Percentiles rank a stretch among this genome's conserved stretches.
phyloP scores from a whole-genome alignment of 768 basidiomycete species.

The Bullera alba region DNA sequence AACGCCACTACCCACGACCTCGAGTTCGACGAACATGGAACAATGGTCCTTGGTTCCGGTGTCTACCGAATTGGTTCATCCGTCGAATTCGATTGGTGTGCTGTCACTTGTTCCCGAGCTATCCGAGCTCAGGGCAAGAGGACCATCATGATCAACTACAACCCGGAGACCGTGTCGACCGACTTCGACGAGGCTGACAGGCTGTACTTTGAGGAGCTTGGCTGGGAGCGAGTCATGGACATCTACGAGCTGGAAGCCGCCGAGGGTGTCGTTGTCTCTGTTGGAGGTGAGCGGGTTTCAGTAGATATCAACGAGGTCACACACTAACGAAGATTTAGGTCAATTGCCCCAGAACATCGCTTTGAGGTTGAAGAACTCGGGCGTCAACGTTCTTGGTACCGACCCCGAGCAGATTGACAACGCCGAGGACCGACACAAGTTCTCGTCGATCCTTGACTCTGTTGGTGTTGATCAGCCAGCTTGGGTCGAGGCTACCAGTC shows the following conservation, averaged over 20 bases:
- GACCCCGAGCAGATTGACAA: conserved; percentile 92
- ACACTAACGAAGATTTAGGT: conserved; percentile 54
- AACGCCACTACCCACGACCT: conserved; percentile 94
- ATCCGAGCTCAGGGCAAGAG: conserved; percentile 85
- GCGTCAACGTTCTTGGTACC: conserved; percentile 90
- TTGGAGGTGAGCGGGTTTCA: conserved; percentile 65
- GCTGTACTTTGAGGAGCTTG: conserved; percentile 96
- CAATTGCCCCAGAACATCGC: conserved; percentile 99
- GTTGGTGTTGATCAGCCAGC: conserved; percentile 95
- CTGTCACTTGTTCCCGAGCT: conserved; percentile 93
- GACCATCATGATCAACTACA: conserved; percentile 99
- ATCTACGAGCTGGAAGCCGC: conserved; percentile 95
- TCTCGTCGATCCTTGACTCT: conserved; percentile 90
- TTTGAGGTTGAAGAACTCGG: conserved; percentile 79
- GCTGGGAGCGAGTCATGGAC: conserved; percentile 98
- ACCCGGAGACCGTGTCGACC: conserved; percentile 97
- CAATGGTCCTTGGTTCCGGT: conserved; percentile 97
- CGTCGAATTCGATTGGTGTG: conserved; percentile 99
- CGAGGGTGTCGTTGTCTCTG: conserved; percentile 88
- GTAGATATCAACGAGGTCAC: too few species aligned
- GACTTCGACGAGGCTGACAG: conserved; percentile 99
- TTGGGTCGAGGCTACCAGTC: conserved; percentile 83
- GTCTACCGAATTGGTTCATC: conserved; percentile 98
- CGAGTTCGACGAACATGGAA: conserved; percentile 89
- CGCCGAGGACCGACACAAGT: conserved; percentile 98